These are phyloP conservation scores for Isoetes engelmannii DNA, from an alignment of 83 land plant genomes.

Conservation along the genomic window DNA sequence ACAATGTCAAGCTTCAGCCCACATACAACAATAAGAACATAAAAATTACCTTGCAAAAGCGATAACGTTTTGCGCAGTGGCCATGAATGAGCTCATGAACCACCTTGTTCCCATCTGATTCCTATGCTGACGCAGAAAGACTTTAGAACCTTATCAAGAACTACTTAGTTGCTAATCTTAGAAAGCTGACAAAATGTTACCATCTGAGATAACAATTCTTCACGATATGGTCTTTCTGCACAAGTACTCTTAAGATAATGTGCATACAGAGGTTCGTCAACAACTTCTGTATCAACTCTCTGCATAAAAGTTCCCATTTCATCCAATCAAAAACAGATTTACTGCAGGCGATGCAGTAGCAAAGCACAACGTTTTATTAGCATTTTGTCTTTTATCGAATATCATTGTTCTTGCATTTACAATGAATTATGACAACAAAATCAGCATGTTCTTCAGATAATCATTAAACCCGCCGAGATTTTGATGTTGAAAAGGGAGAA, in stretches of 20 bases:
- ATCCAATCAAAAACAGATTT: too few relatives aligned
- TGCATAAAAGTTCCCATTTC: conserved; percentile 16
- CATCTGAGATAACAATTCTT: conserved; percentile 67
- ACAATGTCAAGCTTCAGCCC: background rate
- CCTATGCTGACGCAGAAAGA: conserved; percentile 31
- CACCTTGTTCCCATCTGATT: conserved; percentile 82
- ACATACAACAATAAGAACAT: background rate
- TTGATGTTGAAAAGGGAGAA: too few relatives aligned
- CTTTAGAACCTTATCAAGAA: background rate
- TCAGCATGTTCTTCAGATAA: too few relatives aligned
- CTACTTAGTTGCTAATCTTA: background rate
- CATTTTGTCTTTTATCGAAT: too few relatives aligned
- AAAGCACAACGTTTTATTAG: too few relatives aligned
- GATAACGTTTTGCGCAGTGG: conserved; percentile 62
- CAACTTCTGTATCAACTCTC: conserved; percentile 89
- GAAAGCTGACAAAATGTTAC: conserved; percentile 25
- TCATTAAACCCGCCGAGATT: too few relatives aligned
- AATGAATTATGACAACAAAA: too few relatives aligned
- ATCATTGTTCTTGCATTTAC: too few relatives aligned
- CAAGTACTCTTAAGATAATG: conserved; percentile 61
- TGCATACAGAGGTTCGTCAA: conserved; percentile 96
- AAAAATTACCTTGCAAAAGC: conserved; percentile 76
- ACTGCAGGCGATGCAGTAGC: too few relatives aligned
- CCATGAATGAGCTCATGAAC: conserved; percentile 65
- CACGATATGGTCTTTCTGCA: conserved; percentile 69